A percentile compares a stretch with the other conserved stretches of the same genome.
Evolutionary conservation across 306 rosid genomes (phyloP).

Genomic region (Luffa acutangula): DNA sequence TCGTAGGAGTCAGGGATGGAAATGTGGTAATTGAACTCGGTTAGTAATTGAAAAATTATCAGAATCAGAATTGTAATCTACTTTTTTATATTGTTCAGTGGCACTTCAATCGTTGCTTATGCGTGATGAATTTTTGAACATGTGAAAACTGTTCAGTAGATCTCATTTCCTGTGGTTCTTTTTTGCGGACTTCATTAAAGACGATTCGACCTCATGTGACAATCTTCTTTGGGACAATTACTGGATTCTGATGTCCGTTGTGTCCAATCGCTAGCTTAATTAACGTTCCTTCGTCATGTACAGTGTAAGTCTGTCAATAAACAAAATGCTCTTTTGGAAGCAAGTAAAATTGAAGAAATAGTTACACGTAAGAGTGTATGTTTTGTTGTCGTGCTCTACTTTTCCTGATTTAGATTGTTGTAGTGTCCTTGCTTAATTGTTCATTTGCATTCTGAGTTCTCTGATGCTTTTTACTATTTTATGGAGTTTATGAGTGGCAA

Average conservation of each 20-base stretch:
- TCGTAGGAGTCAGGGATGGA: background rate
- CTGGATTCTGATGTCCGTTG: background rate
- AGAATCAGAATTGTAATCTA: background rate
- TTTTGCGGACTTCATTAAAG: background rate
- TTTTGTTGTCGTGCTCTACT: background rate
- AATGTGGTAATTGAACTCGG: background rate
- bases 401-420: background rate
- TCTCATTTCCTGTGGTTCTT: background rate
- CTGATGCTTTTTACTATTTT: background rate
- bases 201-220: conserved; percentile 8
- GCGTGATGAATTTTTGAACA: background rate
- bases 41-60: background rate
- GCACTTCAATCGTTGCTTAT: background rate
- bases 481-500: background rate
- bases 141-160: background rate
- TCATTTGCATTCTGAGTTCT: background rate
- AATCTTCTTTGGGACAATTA: conserved; percentile 6
- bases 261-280: background rate
- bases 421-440: background rate
- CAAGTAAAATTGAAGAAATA: conserved; percentile 3
- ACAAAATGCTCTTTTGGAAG: background rate
- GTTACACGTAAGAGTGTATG: background rate
- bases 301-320: background rate
- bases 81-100: background rate
- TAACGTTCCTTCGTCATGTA: background rate